Base-by-base conservation (phyloP, 768 basidiomycete genomes). In the Amanita pallidorosea region DNA sequence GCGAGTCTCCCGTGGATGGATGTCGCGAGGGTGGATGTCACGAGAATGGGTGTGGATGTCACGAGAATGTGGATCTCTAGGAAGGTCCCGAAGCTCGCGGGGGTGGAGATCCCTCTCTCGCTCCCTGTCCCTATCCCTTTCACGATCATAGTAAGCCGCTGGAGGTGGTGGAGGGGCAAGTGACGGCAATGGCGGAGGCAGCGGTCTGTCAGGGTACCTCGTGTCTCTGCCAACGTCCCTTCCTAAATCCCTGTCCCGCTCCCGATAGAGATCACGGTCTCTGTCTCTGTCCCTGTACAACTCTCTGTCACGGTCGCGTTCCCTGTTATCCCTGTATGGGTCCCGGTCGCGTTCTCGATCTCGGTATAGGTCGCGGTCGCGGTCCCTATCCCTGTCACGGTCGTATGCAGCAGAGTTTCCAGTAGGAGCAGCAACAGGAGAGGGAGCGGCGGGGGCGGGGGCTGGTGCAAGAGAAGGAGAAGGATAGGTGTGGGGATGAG, bases 291-390 rank as follows among this genome's bases (percentile, higher is more conserved):
- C 29, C 29, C 29, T 31, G 31, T 31, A 31, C 3, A 31, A 6
- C 3, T 52, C 51, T 7, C 51, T 46, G 7, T 52, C 51, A 4
- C 51, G 23, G 11, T 52, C 51, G 9, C 27, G 33, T 7, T 51
- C 49, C 15, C 41, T 31, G 31, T 31, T 18, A 7, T 51, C 49
- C 17, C 41, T 31, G 31, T 31, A 31, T 31, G 11, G 31, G 13
- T 33, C 29, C 13, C 49, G 27, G n/a, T 29, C 25, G 17, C 40
- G 40, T 0, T 33, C 40, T 7, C 29, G 31, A 35, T 17, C n/a
- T 11, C 29, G 27, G 29, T 29, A 46, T 2, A 11, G 29, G n/a
- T 46, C 45, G 2, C 29, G 5, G 17, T 31, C 44, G 7, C 31
- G 45, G 25, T 43, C 42, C 23, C 42, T 43, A 15, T 45, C 43